These are phyloP conservation scores for Lactarius vividus DNA, from an alignment of 768 basidiomycete species.

Conservation along the genomic window DNA sequence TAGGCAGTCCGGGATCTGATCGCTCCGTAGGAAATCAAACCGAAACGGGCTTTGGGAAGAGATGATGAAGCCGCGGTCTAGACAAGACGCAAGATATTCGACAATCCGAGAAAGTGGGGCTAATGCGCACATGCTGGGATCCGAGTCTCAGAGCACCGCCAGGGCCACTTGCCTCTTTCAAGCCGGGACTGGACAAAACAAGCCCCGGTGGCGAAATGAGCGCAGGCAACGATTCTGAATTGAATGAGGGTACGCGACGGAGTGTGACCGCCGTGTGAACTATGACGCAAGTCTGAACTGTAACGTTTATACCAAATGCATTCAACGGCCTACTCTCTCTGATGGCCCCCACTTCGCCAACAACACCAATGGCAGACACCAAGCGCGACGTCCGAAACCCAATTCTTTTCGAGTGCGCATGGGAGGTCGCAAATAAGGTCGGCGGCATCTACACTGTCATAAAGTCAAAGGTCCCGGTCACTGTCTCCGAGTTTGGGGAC, in stretches of 20 bases:
- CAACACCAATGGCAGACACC: constrained; percentile 33
- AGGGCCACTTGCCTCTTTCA: too few relatives aligned
- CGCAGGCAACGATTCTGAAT: not conserved
- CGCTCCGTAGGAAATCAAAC: not conserved
- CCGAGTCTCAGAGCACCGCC: too few relatives aligned
- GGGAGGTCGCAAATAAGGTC: constrained; percentile 99
- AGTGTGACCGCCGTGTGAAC: constrained; percentile 22
- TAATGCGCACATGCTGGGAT: not conserved
- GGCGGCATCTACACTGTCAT: constrained; percentile 99
- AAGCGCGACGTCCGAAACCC: constrained; percentile 76
- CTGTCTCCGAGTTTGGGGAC: constrained; percentile 92
- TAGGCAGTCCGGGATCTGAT: not conserved
- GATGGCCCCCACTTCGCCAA: constrained; percentile 15
- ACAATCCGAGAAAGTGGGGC: not conserved
- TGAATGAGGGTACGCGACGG: too few relatives aligned
- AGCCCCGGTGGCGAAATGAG: not conserved
- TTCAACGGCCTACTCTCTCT: constrained; percentile 1
- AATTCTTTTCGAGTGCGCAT: constrained; percentile 90
- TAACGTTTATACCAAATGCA: constrained; percentile 5
- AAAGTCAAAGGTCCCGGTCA: constrained; percentile 99
- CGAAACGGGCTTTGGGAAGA: not conserved
- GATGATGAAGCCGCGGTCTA: not conserved
- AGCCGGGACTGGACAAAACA: not conserved
- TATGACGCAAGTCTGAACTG: constrained; percentile 18
- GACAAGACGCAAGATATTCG: not conserved